Evolutionary conservation across 1,139 yeast species (phyloP).

Genomic region (Suhomyces yuchorum): DNA sequence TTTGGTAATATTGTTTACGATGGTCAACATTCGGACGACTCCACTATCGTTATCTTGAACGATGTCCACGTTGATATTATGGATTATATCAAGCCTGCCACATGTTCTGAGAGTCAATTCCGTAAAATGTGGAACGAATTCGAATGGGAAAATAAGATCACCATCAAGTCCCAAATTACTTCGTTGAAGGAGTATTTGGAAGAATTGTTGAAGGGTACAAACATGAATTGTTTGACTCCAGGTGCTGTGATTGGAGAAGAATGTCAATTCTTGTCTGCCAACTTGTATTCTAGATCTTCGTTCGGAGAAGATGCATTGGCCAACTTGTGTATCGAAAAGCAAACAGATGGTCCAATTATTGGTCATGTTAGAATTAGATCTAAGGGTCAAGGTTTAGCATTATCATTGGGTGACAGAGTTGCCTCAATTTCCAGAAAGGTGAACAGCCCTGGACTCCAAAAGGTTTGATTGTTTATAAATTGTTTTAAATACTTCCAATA

Average conservation of each 20-base stretch:
- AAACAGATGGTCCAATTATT: conserved; percentile 71
- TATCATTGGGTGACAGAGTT: conserved; percentile 91
- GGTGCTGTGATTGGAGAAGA: conserved; percentile 85
- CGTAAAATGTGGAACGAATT: conserved; percentile 99
- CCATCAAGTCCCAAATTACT: conserved; percentile 71
- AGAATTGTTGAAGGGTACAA: conserved; percentile 77
- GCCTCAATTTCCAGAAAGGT: conserved; percentile 72
- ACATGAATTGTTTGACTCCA: conserved; percentile 92
- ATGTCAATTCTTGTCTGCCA: conserved; percentile 92
- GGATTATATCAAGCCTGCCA: conserved; percentile 96
- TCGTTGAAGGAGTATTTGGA: conserved; percentile 80
- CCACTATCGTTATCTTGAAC: conserved; percentile 85
- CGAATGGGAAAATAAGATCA: conserved; percentile 99
- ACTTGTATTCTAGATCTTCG: conserved; percentile 86
- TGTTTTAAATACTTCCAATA: conserved; percentile 7
- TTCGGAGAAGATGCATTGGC: conserved; percentile 99
- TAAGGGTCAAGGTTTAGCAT: conserved; percentile 96
- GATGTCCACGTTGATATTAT: conserved; percentile 95
- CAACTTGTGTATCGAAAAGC: conserved; percentile 88
- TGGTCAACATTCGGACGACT: conserved; percentile 91
- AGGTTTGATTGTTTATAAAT: conserved; percentile 13
- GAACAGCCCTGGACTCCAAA: conserved; percentile 23
- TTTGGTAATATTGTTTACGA: conserved; percentile 97
- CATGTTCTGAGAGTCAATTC: conserved; percentile 85
- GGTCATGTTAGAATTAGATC: conserved; percentile 98